Evolutionary conservation across 1,139 yeast species (phyloP).

Genomic region (Scheffersomyces titani): DNA sequence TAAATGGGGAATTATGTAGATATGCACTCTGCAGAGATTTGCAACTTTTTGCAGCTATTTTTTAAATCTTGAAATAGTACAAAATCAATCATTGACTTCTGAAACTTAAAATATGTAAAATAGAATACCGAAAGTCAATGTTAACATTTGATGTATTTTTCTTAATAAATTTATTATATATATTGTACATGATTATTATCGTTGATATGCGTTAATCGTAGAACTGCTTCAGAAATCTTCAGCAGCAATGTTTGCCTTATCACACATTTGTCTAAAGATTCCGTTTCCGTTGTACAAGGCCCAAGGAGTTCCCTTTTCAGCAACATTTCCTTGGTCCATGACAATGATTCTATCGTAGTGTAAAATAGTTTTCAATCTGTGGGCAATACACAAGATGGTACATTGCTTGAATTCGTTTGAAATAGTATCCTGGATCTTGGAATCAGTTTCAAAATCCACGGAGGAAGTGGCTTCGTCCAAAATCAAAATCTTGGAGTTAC

Average conservation of each 20-base stretch:
- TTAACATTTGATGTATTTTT: neutral
- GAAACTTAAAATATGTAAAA: neutral
- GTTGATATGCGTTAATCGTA: neutral
- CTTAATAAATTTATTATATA: slow-evolving; percentile 4
- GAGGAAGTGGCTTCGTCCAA: slow-evolving; percentile 61
- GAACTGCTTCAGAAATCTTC: slow-evolving; percentile 15
- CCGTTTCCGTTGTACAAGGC: slow-evolving; percentile 32
- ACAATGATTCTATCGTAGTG: slow-evolving; percentile 54
- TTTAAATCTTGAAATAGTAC: neutral
- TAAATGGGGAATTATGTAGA: neutral
- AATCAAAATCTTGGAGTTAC: slow-evolving; percentile 50
- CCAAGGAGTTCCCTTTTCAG: slow-evolving; percentile 52
- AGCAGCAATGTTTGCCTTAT: slow-evolving; percentile 22
- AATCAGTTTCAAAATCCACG: slow-evolving; percentile 58
- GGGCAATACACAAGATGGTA: slow-evolving; percentile 58
- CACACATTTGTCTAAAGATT: slow-evolving; percentile 24
- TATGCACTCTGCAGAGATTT: neutral
- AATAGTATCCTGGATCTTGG: slow-evolving; percentile 51
- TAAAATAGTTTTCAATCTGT: slow-evolving; percentile 53
- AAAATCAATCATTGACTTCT: no score
- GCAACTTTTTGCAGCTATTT: neutral
- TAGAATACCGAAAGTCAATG: neutral
- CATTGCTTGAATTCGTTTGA: slow-evolving; percentile 44
- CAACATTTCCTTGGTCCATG: slow-evolving; percentile 51
- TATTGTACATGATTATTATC: slow-evolving; percentile 1